Conservation (phyloP, 2,329 filamentous ascomycete species). For the Penicillium sp. region DNA sequence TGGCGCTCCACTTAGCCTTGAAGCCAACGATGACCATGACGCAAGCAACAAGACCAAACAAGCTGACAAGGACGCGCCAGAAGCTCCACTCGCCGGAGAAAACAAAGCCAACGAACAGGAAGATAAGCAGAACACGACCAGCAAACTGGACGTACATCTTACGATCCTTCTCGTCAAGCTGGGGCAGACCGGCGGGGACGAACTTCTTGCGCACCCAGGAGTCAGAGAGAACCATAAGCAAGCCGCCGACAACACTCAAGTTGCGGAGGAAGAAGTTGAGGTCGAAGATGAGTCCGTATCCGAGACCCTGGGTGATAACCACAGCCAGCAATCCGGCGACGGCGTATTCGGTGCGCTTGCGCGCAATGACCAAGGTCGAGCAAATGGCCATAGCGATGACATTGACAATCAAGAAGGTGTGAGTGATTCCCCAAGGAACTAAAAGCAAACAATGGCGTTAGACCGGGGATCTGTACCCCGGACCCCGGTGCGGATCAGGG, state of each 20-base stretch:
- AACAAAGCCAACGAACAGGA: slow-evolving; percentile 95
- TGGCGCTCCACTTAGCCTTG: slow-evolving; percentile 99
- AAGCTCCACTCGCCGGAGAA: slow-evolving; percentile 92
- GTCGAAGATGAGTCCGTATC: slow-evolving; percentile 97
- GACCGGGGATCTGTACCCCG: slow-evolving; percentile 2
- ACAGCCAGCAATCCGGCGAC: slow-evolving; percentile 88
- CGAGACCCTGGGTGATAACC: slow-evolving; percentile 88
- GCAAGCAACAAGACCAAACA: slow-evolving; percentile 85
- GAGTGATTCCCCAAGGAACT: slow-evolving; percentile 88
- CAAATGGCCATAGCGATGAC: slow-evolving; percentile 83
- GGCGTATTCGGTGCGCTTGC: slow-evolving; percentile 91
- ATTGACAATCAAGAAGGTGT: slow-evolving; percentile 89
- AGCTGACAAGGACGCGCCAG: slow-evolving; percentile 80
- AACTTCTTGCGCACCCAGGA: slow-evolving; percentile 98
- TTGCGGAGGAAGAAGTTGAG: slow-evolving; percentile 99
- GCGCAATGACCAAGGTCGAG: slow-evolving; percentile 83
- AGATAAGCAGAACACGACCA: slow-evolving; percentile 91
- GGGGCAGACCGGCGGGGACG: slow-evolving; percentile 89
- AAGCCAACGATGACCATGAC: slow-evolving; percentile 99
- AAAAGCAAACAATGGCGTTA: slow-evolving; percentile 19
- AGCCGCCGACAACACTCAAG: slow-evolving; percentile 91
- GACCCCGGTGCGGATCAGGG: slow-evolving; percentile 10
- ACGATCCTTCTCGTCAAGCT: slow-evolving; percentile 97
- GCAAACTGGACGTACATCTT: slow-evolving; percentile 99
- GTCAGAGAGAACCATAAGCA: slow-evolving; percentile 97